A percentile compares a stretch with the other conserved stretches of the same genome.
Conservation (phyloP, 164 flowering plant genomes). For the Amborella trichopoda region DNA sequence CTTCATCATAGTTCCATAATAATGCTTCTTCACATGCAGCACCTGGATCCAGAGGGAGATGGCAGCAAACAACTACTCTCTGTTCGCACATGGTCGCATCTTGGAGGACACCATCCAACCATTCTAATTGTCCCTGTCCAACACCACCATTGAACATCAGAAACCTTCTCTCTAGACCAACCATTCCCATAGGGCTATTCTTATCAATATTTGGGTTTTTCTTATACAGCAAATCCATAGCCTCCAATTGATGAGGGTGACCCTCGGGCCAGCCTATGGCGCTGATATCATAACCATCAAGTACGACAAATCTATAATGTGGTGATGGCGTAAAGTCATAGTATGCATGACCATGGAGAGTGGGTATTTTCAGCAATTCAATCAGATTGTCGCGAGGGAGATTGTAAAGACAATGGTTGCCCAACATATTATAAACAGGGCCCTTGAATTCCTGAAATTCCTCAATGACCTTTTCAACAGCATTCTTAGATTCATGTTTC, state of each 20-base stretch:
- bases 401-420: conserved; percentile 98
- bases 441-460: conserved; percentile 65
- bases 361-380: conserved; percentile 50
- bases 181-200: conserved; percentile 61
- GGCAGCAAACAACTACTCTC: conserved; percentile 81
- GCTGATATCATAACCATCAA: conserved; percentile 89
- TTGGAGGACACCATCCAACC: conserved; percentile 55
- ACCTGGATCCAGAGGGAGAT: conserved; percentile 67
- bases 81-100: conserved; percentile 50
- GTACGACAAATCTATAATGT: conserved; percentile 66
- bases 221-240: conserved; percentile 37
- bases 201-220: conserved; percentile 79
- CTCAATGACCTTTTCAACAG: conserved; percentile 41
- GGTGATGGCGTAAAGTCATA: conserved; percentile 80
- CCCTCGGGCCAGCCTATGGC: conserved; percentile 84
- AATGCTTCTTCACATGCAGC: conserved; percentile 52
- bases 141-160: conserved; percentile 87
- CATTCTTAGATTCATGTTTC: conserved; percentile 45
- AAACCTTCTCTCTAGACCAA: conserved; percentile 63
- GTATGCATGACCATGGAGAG: conserved; percentile 41
- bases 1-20: conserved; percentile 88
- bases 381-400: conserved; percentile 66
- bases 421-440: conserved; percentile 75
- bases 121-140: conserved; percentile 62
- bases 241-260: conserved; percentile 56